Conservation (phyloP, 2,329 filamentous ascomycete genomes). For the Alternaria postmessia region DNA sequence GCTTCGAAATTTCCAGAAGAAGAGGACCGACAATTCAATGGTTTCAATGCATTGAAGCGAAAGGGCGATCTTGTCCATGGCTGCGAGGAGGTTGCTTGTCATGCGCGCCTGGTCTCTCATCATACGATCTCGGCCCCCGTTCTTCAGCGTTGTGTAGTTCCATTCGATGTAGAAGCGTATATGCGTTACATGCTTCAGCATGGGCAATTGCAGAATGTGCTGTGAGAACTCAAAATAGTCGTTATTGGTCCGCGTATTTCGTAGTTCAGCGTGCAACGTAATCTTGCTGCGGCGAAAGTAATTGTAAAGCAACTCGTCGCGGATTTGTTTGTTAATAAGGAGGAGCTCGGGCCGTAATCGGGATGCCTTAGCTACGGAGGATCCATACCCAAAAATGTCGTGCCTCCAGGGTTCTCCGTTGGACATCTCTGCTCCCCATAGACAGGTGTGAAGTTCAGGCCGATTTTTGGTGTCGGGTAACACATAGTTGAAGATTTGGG, state of each 20-base stretch:
- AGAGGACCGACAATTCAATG: constrained; percentile 45
- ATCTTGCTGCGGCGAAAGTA: constrained; percentile 43
- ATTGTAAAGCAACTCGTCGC: constrained; percentile 36
- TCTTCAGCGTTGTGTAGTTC: constrained; percentile 42
- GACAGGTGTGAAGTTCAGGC: constrained; percentile 46
- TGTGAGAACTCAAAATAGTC: constrained; percentile 47
- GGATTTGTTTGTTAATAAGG: constrained; percentile 44
- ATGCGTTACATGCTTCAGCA: constrained; percentile 40
- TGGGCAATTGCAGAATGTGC: constrained; percentile 42
- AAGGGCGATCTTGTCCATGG: constrained; percentile 43
- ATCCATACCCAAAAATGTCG: constrained; percentile 43
- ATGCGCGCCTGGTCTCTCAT: constrained; percentile 43
- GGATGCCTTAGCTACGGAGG: constrained; percentile 29
- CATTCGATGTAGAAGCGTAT: constrained; percentile 48
- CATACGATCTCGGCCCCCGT: constrained; percentile 22
- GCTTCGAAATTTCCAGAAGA: constrained; percentile 46
- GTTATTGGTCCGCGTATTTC: constrained; percentile 40
- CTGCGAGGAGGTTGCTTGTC: constrained; percentile 40
- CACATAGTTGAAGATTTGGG: constrained; percentile 37
- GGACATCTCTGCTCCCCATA: constrained; percentile 48
- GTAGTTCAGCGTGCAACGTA: constrained; percentile 45
- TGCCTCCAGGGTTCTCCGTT: constrained; percentile 45
- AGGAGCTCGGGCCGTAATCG: constrained; percentile 36
- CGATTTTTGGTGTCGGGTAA: constrained; percentile 30
- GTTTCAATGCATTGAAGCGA: constrained; percentile 36